A percentile compares a stretch with the other conserved stretches of the same genome.
Evolutionary conservation across 2,329 filamentous ascomycete genomes (phyloP).

Genomic region (Tolypocladium ophioglossoides): DNA sequence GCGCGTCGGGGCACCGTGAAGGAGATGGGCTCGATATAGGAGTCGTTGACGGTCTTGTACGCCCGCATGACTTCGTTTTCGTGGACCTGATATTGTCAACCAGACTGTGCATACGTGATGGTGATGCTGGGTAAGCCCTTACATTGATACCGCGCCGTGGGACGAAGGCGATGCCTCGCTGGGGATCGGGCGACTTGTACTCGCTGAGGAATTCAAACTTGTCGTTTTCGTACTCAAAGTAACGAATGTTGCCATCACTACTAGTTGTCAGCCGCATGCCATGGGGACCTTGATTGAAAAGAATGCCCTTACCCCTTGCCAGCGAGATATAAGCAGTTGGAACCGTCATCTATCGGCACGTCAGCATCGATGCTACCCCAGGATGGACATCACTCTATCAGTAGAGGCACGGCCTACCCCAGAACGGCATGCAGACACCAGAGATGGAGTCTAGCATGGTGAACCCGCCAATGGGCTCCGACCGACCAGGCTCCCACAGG

Average conservation of each 20-base stretch:
- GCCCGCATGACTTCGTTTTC: constrained; percentile 94
- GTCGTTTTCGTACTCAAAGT: constrained; percentile 97
- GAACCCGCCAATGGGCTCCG: constrained; percentile 84
- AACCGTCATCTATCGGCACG: constrained; percentile 61
- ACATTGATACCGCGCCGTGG: constrained; percentile 92
- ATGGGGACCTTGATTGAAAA: neutral
- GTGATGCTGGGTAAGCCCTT: constrained; percentile 13
- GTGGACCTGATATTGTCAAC: constrained; percentile 49
- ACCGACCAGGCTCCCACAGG: constrained; percentile 83
- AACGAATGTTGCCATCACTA: constrained; percentile 96
- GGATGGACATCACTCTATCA: neutral
- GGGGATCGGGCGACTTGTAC: constrained; percentile 93
- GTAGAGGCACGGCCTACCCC: constrained; percentile 46
- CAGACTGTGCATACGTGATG: no score
- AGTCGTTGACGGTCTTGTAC: constrained; percentile 94
- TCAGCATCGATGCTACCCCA: constrained; percentile 10
- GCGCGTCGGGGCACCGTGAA: constrained; percentile 93
- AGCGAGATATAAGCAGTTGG: constrained; percentile 88
- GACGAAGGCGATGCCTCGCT: constrained; percentile 87
- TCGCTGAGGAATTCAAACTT: constrained; percentile 97
- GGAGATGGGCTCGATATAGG: constrained; percentile 90
- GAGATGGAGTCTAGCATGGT: constrained; percentile 88
- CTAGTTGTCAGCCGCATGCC: constrained; percentile 5
- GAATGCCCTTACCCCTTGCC: constrained; percentile 77
- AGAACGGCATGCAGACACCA: constrained; percentile 98